Conservation (phyloP, 2,329 filamentous ascomycete genomes). For the Didymosphaeria variabile region DNA sequence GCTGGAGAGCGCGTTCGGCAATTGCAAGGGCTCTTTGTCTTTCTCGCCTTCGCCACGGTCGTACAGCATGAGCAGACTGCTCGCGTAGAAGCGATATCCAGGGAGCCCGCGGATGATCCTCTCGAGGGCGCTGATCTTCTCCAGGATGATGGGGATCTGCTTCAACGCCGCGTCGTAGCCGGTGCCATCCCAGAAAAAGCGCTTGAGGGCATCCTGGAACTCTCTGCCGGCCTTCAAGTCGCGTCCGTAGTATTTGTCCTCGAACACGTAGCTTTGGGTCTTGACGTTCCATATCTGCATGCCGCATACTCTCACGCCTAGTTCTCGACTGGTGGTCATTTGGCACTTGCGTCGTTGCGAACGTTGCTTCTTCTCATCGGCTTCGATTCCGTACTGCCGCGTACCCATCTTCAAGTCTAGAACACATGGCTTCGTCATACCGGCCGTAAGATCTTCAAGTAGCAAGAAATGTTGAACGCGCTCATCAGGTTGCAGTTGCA, state of each 20-base stretch:
- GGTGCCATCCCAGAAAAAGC: conserved; percentile 90
- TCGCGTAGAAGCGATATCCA: conserved; percentile 94
- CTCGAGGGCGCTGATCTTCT: conserved; percentile 84
- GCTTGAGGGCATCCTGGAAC: conserved; percentile 86
- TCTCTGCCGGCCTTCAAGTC: conserved; percentile 85
- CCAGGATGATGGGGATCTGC: conserved; percentile 86
- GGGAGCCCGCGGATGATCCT: conserved; percentile 80
- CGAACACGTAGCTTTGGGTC: conserved; percentile 86
- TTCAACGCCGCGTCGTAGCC: conserved; percentile 80
- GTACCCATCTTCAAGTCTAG: conserved; percentile 99
- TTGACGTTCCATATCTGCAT: conserved; percentile 95
- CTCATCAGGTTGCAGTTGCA: conserved; percentile 58
- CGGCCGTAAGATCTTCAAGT: conserved; percentile 92
- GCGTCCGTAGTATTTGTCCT: conserved; percentile 97
- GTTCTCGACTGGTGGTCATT: conserved; percentile 86
- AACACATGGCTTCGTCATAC: conserved; percentile 96
- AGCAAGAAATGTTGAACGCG: conserved; percentile 93
- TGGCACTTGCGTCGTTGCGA: conserved; percentile 94
- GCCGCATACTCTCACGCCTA: conserved; percentile 93
- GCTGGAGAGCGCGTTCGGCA: conserved; percentile 25
- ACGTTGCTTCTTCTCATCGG: conserved; percentile 87
- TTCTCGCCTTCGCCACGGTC: conserved; percentile 76
- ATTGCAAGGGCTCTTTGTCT: conserved; percentile 30
- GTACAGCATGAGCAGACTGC: conserved; percentile 93
- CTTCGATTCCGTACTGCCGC: conserved; percentile 93